phyloP scores from a whole-genome alignment of 2,329 filamentous ascomycete genomes.

The Fusarium paranaense region DNA sequence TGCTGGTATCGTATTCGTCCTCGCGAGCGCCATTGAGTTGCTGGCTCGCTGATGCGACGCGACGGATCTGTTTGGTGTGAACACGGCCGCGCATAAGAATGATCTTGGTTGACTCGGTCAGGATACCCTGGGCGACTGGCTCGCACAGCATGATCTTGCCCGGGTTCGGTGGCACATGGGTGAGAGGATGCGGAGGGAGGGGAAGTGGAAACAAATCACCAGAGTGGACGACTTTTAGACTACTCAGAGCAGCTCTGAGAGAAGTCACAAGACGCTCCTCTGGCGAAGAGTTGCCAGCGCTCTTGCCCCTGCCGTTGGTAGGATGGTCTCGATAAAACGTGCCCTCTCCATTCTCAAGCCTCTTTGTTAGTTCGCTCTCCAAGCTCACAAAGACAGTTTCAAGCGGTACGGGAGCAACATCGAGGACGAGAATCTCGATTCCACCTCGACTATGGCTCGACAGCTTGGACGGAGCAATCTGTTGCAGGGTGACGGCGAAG shows the following conservation, averaged over 20 bases:
- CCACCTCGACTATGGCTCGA: constrained; percentile 78
- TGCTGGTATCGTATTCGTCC: constrained; percentile 83
- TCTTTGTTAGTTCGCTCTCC: constrained; percentile 82
- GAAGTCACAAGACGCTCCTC: constrained; percentile 72
- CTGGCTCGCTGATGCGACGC: constrained; percentile 53
- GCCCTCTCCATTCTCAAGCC: constrained; percentile 84
- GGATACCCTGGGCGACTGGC: constrained; percentile 87
- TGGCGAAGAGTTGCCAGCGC: constrained; percentile 51
- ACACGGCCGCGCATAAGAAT: constrained; percentile 77
- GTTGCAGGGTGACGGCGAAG: constrained; percentile 79
- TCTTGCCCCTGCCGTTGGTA: constrained; percentile 52
- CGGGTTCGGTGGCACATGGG: constrained; percentile 84
- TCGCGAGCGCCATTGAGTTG: constrained; percentile 68
- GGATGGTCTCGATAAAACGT: constrained; percentile 79
- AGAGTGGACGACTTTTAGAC: constrained; percentile 81
- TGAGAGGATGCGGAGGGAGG: constrained; percentile 85
- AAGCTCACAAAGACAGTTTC: constrained; percentile 90
- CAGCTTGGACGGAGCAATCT: constrained; percentile 80
- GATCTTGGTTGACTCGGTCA: constrained; percentile 83
- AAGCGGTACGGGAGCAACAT: constrained; percentile 82
- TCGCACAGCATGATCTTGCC: constrained; percentile 94
- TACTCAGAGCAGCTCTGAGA: constrained; percentile 79
- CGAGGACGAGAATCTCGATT: constrained; percentile 85
- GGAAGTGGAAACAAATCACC: constrained; percentile 85
- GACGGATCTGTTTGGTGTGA: constrained; percentile 64